A percentile compares a stretch with the other conserved stretches of the same genome.
Evolutionary conservation across 2,329 filamentous ascomycete species (phyloP).

Genomic region (Tolypocladium paradoxum): DNA sequence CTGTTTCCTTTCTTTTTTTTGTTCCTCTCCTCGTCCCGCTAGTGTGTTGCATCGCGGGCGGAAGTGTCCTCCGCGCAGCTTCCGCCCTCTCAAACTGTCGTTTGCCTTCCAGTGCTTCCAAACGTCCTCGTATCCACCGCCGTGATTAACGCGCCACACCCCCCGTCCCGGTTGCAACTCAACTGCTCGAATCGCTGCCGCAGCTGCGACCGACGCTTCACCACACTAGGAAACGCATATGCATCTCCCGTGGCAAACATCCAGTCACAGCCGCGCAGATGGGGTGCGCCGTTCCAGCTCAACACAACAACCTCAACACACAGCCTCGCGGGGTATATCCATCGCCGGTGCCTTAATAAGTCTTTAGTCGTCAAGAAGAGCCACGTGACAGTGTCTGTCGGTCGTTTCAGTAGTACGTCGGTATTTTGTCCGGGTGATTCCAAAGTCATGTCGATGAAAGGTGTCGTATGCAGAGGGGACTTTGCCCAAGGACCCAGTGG

Average conservation of each 20-base stretch:
- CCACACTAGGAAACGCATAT: neutral
- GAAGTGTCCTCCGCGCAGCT: conserved; percentile 4
- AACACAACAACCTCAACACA: conserved; percentile 21
- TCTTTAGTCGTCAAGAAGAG: conserved; percentile 23
- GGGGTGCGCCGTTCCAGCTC: conserved; percentile 18
- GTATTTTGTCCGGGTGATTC: conserved; percentile 20
- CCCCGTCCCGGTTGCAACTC: neutral
- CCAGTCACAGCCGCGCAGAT: neutral
- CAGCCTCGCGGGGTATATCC: conserved; percentile 30
- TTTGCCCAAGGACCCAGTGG: neutral
- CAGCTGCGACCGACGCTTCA: neutral
- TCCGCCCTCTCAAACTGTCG: conserved; percentile 10
- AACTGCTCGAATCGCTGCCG: conserved; percentile 2
- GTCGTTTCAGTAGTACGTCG: conserved; percentile 22
- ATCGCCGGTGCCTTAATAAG: conserved; percentile 28
- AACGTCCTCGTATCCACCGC: conserved; percentile 22
- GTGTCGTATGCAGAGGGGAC: conserved; percentile 12
- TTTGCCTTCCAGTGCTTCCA: conserved; percentile 15
- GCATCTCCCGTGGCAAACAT: neutral
- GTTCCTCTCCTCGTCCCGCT: conserved; percentile 2
- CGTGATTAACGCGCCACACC: conserved; percentile 6
- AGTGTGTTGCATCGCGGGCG: neutral
- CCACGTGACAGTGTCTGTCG: conserved; percentile 22
- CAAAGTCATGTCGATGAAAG: conserved; percentile 20
- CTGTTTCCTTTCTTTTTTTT: conserved; percentile 1